Conservation (phyloP, 2,329 filamentous ascomycete genomes). For the Penicillium capsulatum region DNA sequence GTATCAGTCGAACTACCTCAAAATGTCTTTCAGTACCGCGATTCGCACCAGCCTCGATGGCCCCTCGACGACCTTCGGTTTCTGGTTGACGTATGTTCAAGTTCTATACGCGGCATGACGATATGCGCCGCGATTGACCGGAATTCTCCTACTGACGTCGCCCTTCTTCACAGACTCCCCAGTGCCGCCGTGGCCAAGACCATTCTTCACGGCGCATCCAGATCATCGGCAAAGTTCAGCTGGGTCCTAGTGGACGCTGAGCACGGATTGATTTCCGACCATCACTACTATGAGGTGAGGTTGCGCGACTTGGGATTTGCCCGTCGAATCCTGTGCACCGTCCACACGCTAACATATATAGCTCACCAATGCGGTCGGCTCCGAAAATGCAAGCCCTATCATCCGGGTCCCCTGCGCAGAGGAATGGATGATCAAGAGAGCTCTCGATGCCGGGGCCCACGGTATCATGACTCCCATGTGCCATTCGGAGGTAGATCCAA, state of each 20-base stretch:
- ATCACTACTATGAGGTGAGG: conserved; percentile 36
- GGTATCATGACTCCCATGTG: conserved; percentile 38
- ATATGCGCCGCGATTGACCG: too few relatives aligned
- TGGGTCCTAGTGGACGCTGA: conserved; percentile 42
- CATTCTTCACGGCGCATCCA: conserved; percentile 28
- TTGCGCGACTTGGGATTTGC: not conserved
- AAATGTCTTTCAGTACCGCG: conserved; percentile 16
- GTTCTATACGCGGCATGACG: not conserved
- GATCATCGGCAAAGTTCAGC: conserved; percentile 24
- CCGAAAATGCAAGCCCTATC: conserved; percentile 33
- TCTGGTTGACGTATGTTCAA: conserved; percentile 34
- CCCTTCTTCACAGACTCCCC: conserved; percentile 20
- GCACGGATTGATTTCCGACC: conserved; percentile 39
- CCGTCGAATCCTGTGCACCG: not conserved
- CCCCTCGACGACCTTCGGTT: conserved; percentile 24
- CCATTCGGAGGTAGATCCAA: conserved; percentile 24
- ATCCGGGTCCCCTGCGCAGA: conserved; percentile 34
- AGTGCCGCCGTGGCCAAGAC: conserved; percentile 31
- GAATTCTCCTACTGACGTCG: not conserved
- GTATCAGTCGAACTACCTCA: too few relatives aligned
- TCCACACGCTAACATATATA: conserved; percentile 1
- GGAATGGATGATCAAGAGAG: conserved; percentile 42
- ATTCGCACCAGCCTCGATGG: conserved; percentile 13
- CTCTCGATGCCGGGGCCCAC: conserved; percentile 37
- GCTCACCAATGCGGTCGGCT: conserved; percentile 36